Conservation (phyloP, 805 yeast genomes). For the Candida caryicola region DNA sequence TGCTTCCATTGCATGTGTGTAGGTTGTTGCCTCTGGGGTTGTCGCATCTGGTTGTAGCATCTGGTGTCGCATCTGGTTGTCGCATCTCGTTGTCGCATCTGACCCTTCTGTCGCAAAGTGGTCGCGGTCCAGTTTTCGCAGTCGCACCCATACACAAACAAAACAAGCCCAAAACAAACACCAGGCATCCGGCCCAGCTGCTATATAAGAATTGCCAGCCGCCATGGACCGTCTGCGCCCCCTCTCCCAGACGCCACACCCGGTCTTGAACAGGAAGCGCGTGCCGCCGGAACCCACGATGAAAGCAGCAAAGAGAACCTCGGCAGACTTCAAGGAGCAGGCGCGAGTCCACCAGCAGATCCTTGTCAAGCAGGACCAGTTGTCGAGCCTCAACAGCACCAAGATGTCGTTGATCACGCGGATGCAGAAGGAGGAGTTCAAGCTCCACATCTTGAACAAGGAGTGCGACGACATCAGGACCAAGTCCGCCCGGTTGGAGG, state of each 20-base stretch:
- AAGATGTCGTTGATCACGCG: constrained; percentile 12
- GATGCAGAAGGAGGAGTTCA: constrained; percentile 16
- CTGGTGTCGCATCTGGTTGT: too few species aligned
- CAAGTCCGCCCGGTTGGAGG: constrained; percentile 5
- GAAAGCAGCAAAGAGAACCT: not conserved
- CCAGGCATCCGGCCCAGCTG: not conserved
- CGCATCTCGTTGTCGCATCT: too few species aligned
- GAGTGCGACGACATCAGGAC: constrained; percentile 7
- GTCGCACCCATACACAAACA: not conserved
- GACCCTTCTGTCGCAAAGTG: too few species aligned
- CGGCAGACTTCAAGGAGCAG: not conserved
- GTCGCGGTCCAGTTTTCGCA: not conserved
- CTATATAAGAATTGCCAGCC: not conserved
- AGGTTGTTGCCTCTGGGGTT: too few species aligned
- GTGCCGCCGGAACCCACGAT: not conserved
- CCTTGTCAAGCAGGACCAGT: constrained; percentile 6
- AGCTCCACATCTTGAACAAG: constrained; percentile 9
- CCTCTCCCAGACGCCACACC: not conserved
- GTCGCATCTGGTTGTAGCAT: too few species aligned
- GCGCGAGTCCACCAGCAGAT: not conserved
- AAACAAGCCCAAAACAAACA: constrained; percentile 4
- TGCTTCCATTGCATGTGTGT: too few species aligned
- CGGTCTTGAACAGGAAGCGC: not conserved
- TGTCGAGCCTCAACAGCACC: constrained; percentile 7
- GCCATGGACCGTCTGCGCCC: not conserved